Conservation (phyloP, 1,284 basidiomycete genomes). For the Mycosarcoma maydis region DNA sequence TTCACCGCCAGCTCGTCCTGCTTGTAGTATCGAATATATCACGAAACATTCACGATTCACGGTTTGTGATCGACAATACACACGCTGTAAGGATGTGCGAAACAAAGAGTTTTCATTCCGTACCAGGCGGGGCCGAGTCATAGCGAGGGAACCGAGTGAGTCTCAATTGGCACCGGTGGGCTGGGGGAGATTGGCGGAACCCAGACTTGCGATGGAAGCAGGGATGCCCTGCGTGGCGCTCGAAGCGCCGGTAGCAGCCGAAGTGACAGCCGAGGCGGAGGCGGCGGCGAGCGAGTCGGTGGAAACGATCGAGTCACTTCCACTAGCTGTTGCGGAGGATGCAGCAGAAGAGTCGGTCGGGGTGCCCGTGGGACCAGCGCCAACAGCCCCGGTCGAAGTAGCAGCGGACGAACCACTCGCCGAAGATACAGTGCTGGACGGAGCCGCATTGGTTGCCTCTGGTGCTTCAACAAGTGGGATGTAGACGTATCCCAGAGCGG, state of each 20-base stretch:
- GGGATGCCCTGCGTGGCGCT: slow-evolving; percentile 1
- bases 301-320: slow-evolving; percentile 24
- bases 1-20: no score
- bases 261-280: not conserved
- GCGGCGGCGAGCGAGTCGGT: not conserved
- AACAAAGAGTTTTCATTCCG: no score
- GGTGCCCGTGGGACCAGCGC: not conserved
- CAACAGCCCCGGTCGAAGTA: not conserved
- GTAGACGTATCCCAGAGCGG: slow-evolving; percentile 37
- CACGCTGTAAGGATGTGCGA: no score
- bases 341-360: slow-evolving; percentile 6
- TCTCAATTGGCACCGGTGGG: slow-evolving; percentile 7
- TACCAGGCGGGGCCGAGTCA: no score
- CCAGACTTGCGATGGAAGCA: slow-evolving; percentile 4
- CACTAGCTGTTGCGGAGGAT: slow-evolving; percentile 8
- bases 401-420: not conserved
- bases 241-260: not conserved
- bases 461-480: slow-evolving; percentile 42
- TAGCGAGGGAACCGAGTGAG: no score
- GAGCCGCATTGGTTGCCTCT: slow-evolving; percentile 18
- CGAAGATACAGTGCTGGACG: not conserved
- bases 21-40: no score
- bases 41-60: no score
- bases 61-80: no score
- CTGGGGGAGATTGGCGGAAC: slow-evolving; percentile 10